Conservation (phyloP, 257 asterid species). For the Cruciata laevipes region DNA sequence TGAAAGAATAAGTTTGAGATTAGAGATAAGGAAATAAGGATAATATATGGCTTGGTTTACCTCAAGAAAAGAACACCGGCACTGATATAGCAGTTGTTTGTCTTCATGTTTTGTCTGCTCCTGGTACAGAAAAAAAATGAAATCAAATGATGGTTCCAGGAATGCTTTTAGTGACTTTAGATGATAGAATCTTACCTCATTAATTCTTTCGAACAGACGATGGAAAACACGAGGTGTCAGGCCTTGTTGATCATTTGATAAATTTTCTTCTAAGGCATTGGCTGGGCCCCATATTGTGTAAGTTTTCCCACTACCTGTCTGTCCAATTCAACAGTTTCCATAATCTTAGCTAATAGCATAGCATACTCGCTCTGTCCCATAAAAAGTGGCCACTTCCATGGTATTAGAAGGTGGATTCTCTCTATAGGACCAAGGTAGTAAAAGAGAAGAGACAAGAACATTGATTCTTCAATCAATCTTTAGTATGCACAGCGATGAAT, state of each 20-base stretch:
- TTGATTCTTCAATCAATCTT: no score
- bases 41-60: slow-evolving; percentile 28
- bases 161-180: neutral
- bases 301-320: slow-evolving; percentile 99
- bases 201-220: slow-evolving; percentile 65
- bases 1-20: slow-evolving; percentile 7
- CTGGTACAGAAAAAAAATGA: slow-evolving; percentile 35
- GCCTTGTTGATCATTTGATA: slow-evolving; percentile 63
- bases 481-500: neutral
- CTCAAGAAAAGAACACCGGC: slow-evolving; percentile 98
- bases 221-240: slow-evolving; percentile 92
- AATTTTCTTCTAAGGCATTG: slow-evolving; percentile 60
- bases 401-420: neutral
- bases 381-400: neutral
- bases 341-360: neutral
- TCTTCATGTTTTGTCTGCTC: slow-evolving; percentile 87
- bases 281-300: slow-evolving; percentile 98
- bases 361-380: no score
- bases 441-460: neutral
- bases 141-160: neutral
- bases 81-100: slow-evolving; percentile 72
- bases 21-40: slow-evolving; percentile 15
- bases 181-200: slow-evolving; percentile 45
- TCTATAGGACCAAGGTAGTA: neutral
- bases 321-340: slow-evolving; percentile 16